Base-by-base conservation (phyloP, 2,329 filamentous ascomycete species). In the Rutstroemia sp. region DNA sequence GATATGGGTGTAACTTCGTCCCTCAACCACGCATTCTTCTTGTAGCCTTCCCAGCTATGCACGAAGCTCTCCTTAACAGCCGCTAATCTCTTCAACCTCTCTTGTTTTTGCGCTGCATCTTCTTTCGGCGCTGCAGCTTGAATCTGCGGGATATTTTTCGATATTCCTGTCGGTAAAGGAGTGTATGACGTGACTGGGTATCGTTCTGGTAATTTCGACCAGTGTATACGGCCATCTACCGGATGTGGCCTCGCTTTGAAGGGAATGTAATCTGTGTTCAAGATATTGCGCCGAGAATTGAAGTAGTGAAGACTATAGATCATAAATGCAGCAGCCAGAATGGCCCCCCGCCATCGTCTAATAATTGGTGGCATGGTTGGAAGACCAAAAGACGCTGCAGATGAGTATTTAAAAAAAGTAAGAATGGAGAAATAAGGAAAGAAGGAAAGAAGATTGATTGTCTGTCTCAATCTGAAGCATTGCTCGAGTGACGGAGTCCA, bases 1-100 rank as follows among this genome's bases (percentile, higher is more conserved):
- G 81, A 80, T 16, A 92, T 75, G 1, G 94, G 94, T 38, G 74
- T 77, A 14, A 97, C 74, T 73, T 97, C 94, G 68, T 99, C 94
- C 62, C 92, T 87, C 60, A 86, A 81, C 83, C 89, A 94, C 3
- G 91, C 92, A 64, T 85, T 78, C 58, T 83, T 76, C 66, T 82
- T 87, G 73, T 97, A 99, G 14, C 88, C 89, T 1, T 77, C 73
- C 94, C 94, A 97, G 1, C 89, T 65, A 49, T 69, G 68, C 30
- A 41, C 27, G 48, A 70, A 70, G 47, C 63, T 68, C 56, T 66
- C 63, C 49, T 63, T 65, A 1, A 70, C 67, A 0, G 61, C 60
- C 12, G 60, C 63, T 38, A 57, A 59, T 21, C 67, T 56, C 30
- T 53, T 58, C 23, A 66, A 8, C 30, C 68, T 57, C 23, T 64